Evolutionary conservation across 2,329 filamentous ascomycete genomes (phyloP).

Genomic region (Alternaria viburni): DNA sequence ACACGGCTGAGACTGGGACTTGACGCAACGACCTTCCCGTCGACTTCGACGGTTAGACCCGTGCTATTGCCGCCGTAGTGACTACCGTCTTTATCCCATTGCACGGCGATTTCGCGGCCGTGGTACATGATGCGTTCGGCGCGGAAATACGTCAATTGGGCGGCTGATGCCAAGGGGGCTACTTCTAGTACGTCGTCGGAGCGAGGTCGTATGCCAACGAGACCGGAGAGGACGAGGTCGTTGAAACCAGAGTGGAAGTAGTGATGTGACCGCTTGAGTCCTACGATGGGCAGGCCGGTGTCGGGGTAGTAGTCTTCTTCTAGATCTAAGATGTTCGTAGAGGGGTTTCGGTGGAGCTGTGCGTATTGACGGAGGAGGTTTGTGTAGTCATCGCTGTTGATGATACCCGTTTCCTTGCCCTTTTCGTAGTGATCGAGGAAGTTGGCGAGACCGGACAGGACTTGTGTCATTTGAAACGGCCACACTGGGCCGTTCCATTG

Average conservation of each 20-base stretch:
- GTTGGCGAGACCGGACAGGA: conserved; percentile 51
- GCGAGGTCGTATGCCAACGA: conserved; percentile 52
- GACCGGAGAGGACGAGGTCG: conserved; percentile 51
- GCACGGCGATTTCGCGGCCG: conserved; percentile 50
- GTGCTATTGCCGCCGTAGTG: conserved; percentile 32
- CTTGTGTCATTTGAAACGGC: conserved; percentile 54
- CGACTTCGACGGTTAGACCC: conserved; percentile 46
- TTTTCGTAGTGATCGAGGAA: conserved; percentile 51
- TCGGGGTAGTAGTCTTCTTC: conserved; percentile 55
- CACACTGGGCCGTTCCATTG: conserved; percentile 56
- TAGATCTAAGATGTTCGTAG: conserved; percentile 43
- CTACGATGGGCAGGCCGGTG: conserved; percentile 51
- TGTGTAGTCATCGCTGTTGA: conserved; percentile 46
- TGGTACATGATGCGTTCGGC: conserved; percentile 52
- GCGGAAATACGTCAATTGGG: conserved; percentile 50
- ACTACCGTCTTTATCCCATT: conserved; percentile 50
- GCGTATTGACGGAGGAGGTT: conserved; percentile 49
- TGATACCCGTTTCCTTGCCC: conserved; percentile 27
- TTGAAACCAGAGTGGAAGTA: conserved; percentile 57
- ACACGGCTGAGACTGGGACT: conserved; percentile 36
- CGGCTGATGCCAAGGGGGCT: conserved; percentile 46
- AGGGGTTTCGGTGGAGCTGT: conserved; percentile 49
- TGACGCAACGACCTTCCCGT: conserved; percentile 42
- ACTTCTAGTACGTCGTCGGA: conserved; percentile 50
- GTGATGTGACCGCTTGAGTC: conserved; percentile 51